Evolutionary conservation across 352 stramenopile species (phyloP).

Genomic region (Phytophthora pistaciae): DNA sequence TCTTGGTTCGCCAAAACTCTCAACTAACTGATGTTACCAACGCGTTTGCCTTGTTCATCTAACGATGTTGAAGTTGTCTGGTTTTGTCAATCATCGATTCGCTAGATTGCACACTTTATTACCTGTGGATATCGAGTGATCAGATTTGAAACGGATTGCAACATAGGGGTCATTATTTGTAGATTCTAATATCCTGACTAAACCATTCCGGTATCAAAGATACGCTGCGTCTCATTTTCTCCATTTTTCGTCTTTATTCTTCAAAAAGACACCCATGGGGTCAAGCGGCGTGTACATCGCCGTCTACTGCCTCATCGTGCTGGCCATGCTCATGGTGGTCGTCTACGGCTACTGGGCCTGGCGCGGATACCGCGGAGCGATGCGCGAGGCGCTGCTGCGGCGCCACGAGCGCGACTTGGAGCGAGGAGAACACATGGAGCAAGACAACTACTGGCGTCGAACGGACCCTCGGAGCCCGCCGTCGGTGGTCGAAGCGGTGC

Average conservation of each 20-base stretch:
- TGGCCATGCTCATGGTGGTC: slow-evolving; percentile 36
- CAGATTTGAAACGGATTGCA: not conserved
- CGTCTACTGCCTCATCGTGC: slow-evolving; percentile 43
- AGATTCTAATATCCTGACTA: not conserved
- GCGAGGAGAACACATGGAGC: slow-evolving; percentile 22
- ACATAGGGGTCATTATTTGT: not conserved
- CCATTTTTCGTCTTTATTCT: not conserved
- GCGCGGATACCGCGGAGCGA: slow-evolving; percentile 31
- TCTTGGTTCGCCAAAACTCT: not conserved
- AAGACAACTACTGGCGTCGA: slow-evolving; percentile 36
- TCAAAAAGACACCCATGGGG: slow-evolving; percentile 8
- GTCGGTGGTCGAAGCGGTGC: slow-evolving; percentile 14
- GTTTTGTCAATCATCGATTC: slow-evolving; percentile 39
- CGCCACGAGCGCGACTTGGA: slow-evolving; percentile 43
- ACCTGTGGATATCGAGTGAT: not conserved
- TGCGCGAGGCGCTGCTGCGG: slow-evolving; percentile 37
- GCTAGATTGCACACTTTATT: not conserved
- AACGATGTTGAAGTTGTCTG: slow-evolving; percentile 18
- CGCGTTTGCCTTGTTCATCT: not conserved
- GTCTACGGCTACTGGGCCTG: slow-evolving; percentile 38
- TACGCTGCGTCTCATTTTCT: not conserved
- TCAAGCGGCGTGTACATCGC: slow-evolving; percentile 31
- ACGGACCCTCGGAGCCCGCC: slow-evolving; percentile 20
- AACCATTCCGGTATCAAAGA: not conserved
- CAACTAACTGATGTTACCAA: slow-evolving; percentile 13